Evolutionary conservation across 345 rosid genomes (phyloP).

Genomic region (Acer saccharum): DNA sequence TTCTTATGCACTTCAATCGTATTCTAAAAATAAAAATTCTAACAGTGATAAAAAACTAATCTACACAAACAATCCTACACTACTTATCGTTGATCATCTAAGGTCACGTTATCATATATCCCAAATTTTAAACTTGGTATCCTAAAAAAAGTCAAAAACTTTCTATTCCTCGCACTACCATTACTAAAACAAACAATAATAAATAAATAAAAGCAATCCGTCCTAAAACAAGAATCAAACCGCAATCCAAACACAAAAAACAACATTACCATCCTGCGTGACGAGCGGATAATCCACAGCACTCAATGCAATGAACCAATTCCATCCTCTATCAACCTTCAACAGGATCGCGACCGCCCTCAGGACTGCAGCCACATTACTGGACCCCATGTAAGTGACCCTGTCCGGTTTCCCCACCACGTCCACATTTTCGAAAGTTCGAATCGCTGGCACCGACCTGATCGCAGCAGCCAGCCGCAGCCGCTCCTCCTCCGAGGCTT

Average conservation of each 20-base stretch:
- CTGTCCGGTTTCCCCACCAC: slow-evolving; percentile 81
- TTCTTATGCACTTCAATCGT: no score
- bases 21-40: no score
- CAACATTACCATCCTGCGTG: slow-evolving; percentile 87
- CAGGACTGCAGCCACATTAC: slow-evolving; percentile 65
- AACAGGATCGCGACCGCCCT: slow-evolving; percentile 80
- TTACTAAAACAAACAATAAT: not conserved
- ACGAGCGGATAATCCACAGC: slow-evolving; percentile 91
- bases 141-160: not conserved
- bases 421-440: slow-evolving; percentile 86
- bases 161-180: not conserved
- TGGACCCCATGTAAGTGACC: slow-evolving; percentile 72
- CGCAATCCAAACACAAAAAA: not conserved
- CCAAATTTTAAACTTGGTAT: not conserved
- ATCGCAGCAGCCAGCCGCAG: slow-evolving; percentile 52
- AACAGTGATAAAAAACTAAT: not conserved
- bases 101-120: not conserved
- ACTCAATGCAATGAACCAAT: slow-evolving; percentile 85
- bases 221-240: slow-evolving; percentile 4
- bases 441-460: slow-evolving; percentile 70
- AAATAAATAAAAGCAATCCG: not conserved
- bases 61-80: not conserved
- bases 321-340: slow-evolving; percentile 79
- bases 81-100: not conserved
- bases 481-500: slow-evolving; percentile 80